Percentiles rank a stretch among this genome's conserved stretches.
Conservation (phyloP, 345 rosid species). For the Pistacia atlantica region DNA sequence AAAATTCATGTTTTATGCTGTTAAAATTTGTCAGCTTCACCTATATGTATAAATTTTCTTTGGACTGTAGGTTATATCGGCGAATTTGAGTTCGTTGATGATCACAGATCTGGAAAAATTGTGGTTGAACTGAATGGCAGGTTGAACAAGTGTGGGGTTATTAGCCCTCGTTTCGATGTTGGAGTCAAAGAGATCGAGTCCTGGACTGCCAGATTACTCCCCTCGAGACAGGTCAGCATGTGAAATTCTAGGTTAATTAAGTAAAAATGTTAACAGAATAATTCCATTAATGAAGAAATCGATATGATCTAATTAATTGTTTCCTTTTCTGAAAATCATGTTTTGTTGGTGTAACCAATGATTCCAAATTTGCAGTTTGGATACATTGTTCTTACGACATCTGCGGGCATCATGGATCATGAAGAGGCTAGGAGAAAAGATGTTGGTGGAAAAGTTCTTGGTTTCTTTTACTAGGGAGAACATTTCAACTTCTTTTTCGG, state of each 20-base stretch:
- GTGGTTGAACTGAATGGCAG: constrained; percentile 13
- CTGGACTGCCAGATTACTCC: constrained; percentile 21
- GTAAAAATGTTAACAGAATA: neutral
- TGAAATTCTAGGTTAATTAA: neutral
- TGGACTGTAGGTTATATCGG: constrained; percentile 16
- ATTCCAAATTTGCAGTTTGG: neutral
- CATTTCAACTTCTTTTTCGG: too few species aligned
- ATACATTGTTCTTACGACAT: constrained; percentile 1
- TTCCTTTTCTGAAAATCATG: neutral
- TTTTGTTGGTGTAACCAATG: neutral
- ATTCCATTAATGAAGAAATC: neutral
- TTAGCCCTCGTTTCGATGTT: constrained; percentile 15
- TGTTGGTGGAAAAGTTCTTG: constrained; percentile 24
- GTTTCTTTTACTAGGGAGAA: constrained; percentile 17
- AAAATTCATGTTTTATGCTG: neutral
- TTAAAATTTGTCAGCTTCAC: neutral
- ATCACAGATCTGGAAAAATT: constrained; percentile 23
- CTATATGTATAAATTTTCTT: neutral
- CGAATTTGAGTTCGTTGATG: constrained; percentile 23
- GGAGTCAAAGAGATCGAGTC: constrained; percentile 16
- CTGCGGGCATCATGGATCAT: constrained; percentile 9
- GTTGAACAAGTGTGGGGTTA: constrained; percentile 25
- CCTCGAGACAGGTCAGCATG: constrained; percentile 17
- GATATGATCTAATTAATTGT: neutral
- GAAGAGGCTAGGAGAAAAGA: constrained; percentile 16